phyloP scores from a whole-genome alignment of 768 basidiomycete genomes.

The Rubroboletus satanas region DNA sequence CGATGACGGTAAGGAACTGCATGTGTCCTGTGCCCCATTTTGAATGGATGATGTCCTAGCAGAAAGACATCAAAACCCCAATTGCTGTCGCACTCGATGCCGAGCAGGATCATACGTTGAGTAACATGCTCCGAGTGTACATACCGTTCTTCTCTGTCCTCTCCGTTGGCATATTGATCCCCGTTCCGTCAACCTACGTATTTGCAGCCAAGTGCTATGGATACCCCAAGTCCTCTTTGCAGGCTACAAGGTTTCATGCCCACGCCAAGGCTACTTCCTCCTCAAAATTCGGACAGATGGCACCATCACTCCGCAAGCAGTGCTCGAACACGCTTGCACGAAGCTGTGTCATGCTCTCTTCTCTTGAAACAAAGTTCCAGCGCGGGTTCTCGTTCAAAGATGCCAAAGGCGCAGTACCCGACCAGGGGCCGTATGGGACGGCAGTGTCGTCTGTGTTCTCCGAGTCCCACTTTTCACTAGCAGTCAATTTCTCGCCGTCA shows the following conservation, averaged over 20 bases:
- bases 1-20: slow-evolving; percentile 92
- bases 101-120: slow-evolving; percentile 95
- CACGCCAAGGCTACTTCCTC: slow-evolving; percentile 88
- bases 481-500: not conserved
- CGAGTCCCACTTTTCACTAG: not conserved
- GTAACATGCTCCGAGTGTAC: slow-evolving; percentile 93
- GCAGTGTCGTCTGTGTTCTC: slow-evolving; percentile 9
- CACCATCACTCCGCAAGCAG: slow-evolving; percentile 71
- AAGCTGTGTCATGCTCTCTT: slow-evolving; percentile 69
- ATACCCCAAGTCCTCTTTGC: slow-evolving; percentile 93
- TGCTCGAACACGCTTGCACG: slow-evolving; percentile 79
- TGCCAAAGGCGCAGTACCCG: slow-evolving; percentile 46
- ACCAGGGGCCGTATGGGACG: slow-evolving; percentile 50
- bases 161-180: not conserved
- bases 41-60: slow-evolving; percentile 37
- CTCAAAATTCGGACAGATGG: slow-evolving; percentile 97
- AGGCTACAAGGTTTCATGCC: slow-evolving; percentile 97
- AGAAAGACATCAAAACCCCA: slow-evolving; percentile 94
- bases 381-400: slow-evolving; percentile 81
- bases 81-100: slow-evolving; percentile 95
- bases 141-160: slow-evolving; percentile 29
- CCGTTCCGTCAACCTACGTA: slow-evolving; percentile 5
- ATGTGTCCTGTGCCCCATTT: slow-evolving; percentile 37
- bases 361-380: slow-evolving; percentile 73
- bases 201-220: slow-evolving; percentile 76